Conservation (phyloP, 2,329 filamentous ascomycete species). For the Trichoderma citrinoviride region DNA sequence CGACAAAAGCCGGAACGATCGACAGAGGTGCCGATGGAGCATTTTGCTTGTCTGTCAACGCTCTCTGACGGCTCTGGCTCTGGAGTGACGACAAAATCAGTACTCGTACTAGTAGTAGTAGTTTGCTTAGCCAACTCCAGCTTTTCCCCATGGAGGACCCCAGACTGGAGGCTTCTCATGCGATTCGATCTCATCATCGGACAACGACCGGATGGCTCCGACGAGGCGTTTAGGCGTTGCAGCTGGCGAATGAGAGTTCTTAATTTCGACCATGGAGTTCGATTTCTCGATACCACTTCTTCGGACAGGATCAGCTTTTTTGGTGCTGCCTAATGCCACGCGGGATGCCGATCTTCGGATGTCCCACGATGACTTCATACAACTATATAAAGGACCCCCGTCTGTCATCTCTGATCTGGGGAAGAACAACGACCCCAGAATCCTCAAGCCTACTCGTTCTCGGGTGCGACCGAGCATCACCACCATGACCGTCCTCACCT, state of each 20-base stretch:
- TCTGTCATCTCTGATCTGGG: not conserved
- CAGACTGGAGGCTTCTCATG: not conserved
- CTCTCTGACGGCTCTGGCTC: not conserved
- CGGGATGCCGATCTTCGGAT: constrained; percentile 12
- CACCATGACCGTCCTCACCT: not conserved
- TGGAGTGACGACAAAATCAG: not conserved
- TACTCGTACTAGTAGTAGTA: not conserved
- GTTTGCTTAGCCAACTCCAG: not conserved
- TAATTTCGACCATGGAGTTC: not conserved
- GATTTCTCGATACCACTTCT: not conserved
- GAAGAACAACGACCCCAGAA: no score
- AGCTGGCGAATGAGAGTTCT: not conserved
- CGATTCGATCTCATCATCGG: not conserved
- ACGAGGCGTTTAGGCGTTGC: constrained; percentile 11
- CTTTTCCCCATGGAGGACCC: not conserved
- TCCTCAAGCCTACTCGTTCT: no score
- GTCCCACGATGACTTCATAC: not conserved
- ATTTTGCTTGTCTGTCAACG: not conserved
- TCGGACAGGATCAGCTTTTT: not conserved
- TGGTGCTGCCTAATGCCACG: constrained; percentile 1
- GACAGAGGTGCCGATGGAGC: not conserved
- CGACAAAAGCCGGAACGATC: not conserved
- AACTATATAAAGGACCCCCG: not conserved
- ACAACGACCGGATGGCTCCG: not conserved
- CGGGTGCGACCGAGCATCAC: not conserved